phyloP scores from a whole-genome alignment of 2,329 filamentous ascomycete species.

The Parascedosporium putredinis region DNA sequence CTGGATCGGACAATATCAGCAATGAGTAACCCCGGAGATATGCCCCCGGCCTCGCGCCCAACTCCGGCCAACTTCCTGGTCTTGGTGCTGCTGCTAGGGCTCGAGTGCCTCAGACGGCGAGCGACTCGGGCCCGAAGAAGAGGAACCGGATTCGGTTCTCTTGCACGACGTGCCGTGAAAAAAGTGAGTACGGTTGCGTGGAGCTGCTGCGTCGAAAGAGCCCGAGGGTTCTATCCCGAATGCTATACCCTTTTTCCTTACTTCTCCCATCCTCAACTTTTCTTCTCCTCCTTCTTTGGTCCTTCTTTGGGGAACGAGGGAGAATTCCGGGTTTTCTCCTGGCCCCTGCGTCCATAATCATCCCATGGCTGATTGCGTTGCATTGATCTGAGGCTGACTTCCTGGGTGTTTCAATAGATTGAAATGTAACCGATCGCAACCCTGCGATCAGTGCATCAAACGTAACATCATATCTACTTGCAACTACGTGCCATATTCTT shows the following conservation, averaged over 20 bases:
- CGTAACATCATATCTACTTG: slow-evolving; percentile 18
- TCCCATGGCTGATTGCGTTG: no score
- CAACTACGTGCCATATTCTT: slow-evolving; percentile 17
- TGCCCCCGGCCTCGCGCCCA: neutral
- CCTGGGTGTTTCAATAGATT: slow-evolving; percentile 15
- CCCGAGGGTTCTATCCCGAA: no score
- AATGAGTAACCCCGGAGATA: neutral
- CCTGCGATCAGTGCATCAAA: slow-evolving; percentile 22
- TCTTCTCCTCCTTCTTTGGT: no score
- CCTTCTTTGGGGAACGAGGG: no score
- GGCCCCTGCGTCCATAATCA: no score
- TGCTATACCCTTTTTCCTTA: no score
- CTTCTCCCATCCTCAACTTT: no score
- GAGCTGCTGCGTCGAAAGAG: no score
- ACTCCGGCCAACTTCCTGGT: neutral
- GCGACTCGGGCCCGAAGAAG: slow-evolving; percentile 15
- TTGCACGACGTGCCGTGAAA: slow-evolving; percentile 22
- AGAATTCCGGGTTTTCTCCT: no score
- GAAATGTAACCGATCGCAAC: slow-evolving; percentile 21
- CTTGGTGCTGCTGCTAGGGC: neutral
- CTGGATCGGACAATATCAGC: no score
- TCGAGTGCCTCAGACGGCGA: slow-evolving; percentile 4
- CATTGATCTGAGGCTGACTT: neutral
- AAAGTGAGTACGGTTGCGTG: slow-evolving; percentile 20
- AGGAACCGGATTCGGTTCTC: slow-evolving; percentile 22